Evolutionary conservation across 192 early-diverging fungal genomes (phyloP).

Genomic region (Coemansia asiatica): DNA sequence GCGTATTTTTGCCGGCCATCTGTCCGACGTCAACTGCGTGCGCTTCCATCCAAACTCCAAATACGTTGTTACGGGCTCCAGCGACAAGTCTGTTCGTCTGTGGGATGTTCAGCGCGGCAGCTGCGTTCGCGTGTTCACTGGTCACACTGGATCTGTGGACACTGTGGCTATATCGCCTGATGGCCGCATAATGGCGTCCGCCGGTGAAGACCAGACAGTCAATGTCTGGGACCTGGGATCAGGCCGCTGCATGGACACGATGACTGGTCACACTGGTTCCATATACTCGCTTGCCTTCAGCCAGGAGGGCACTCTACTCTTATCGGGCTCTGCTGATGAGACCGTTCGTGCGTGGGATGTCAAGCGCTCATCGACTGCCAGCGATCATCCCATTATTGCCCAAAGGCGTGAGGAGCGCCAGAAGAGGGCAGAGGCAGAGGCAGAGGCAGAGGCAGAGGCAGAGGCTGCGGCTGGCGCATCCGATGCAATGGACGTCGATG

Average conservation of each 20-base stretch:
- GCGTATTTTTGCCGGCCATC: conserved; percentile 96
- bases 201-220: conserved; percentile 67
- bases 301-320: conserved; percentile 73
- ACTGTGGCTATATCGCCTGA: conserved; percentile 90
- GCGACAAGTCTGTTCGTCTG: conserved; percentile 82
- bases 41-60: conserved; percentile 97
- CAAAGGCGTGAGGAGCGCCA: conserved; percentile 26
- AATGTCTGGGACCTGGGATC: conserved; percentile 90
- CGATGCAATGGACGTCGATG: conserved; percentile 38
- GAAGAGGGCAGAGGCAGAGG: neutral
- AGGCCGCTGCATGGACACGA: conserved; percentile 76
- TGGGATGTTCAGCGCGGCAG: conserved; percentile 93
- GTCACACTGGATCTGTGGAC: conserved; percentile 80
- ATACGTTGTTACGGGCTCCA: conserved; percentile 90
- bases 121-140: conserved; percentile 87
- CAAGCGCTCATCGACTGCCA: conserved; percentile 57
- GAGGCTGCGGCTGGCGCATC: conserved; percentile 3
- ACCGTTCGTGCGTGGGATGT: conserved; percentile 92
- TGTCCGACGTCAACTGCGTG: conserved; percentile 94
- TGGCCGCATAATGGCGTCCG: conserved; percentile 86
- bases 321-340: conserved; percentile 83
- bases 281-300: conserved; percentile 88
- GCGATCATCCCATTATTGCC: conserved; percentile 40
- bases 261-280: conserved; percentile 81
- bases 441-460: conserved; percentile 2